Evolutionary conservation across 2,329 filamentous ascomycete species (phyloP).

Genomic region (Phaeosphaeria sp.): DNA sequence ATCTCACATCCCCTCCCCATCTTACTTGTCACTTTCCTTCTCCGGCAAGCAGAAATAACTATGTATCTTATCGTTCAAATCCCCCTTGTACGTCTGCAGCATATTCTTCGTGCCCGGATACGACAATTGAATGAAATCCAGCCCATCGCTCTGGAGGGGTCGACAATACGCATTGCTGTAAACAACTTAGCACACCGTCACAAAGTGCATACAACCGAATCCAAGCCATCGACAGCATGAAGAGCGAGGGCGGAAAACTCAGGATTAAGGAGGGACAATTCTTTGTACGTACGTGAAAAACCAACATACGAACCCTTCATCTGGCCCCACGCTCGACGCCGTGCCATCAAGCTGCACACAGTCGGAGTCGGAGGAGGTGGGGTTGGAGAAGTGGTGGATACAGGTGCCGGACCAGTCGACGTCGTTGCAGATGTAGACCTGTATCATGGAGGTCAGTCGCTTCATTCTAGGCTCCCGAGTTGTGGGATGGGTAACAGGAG

Average conservation of each 20-base stretch:
- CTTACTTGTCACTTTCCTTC: neutral
- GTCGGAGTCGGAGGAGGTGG: conserved; percentile 17
- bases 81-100: conserved; percentile 14
- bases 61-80: conserved; percentile 26
- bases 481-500: too few relatives aligned
- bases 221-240: too few relatives aligned
- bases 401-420: conserved; percentile 30
- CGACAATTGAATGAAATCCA: conserved; percentile 11
- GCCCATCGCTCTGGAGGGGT: conserved; percentile 11
- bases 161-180: conserved; percentile 25
- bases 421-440: conserved; percentile 38
- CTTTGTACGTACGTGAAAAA: conserved; percentile 41
- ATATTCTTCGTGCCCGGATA: conserved; percentile 26
- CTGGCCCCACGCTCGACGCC: conserved; percentile 28
- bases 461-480: too few relatives aligned
- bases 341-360: conserved; percentile 27
- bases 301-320: conserved; percentile 28
- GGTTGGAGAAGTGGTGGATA: conserved; percentile 10
- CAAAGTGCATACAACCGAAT: too few relatives aligned
- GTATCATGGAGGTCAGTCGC: neutral
- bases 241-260: too few relatives aligned
- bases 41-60: conserved; percentile 20
- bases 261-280: too few relatives aligned
- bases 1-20: neutral
- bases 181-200: neutral